Evolutionary conservation across 257 asterid species (phyloP), one percentile per base, ranked within the genome.

Genomic region (Nicotiana tabacum): DNA sequence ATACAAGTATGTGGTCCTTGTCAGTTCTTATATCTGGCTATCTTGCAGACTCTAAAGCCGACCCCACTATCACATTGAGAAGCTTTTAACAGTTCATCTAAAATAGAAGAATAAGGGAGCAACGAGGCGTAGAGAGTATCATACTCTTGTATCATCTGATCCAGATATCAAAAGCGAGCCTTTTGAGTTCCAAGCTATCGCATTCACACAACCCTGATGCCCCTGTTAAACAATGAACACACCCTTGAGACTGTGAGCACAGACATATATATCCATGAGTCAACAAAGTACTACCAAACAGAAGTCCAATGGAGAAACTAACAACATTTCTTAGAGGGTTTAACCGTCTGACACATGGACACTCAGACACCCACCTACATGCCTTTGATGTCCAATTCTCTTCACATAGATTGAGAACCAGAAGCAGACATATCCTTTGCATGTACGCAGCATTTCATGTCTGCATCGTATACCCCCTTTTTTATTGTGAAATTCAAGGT

Each of bases 151-250:
- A 87, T 96, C 99, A 89, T 96, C 99, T 62, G 99, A 96, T 84
- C 99, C 99, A 84, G 99, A 94, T 84, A 96, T 82, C 90, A 96
- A 85, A 83, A 96, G 86, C 18, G 98, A 93, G 85, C 98, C 98
- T 70, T 86, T 86, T 48, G 98, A 89, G 83, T 96, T 96, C 99
- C 99, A 96, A 83, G 99, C 91, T 84, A 96, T 85, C 29, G 98
- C 84, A 91, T 96, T 96, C 76, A 96, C 98, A 85, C 99, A 96
- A 76, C 99, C 94, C 80, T 78, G 92, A 88, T 96, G 99, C 82
- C 97, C 99, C 99, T 96, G 92, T 77, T 72, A 86, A 60, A 82
- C 55, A 68, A 85, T 24, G 81, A 84, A 17, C 7, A 76, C 60
- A 58, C 35, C 64, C 77, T 64, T 82, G 85, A 83, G 66, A n/a